phyloP scores from a whole-genome alignment of 78 protist genomes.

The Salpingoeca rosetta region DNA sequence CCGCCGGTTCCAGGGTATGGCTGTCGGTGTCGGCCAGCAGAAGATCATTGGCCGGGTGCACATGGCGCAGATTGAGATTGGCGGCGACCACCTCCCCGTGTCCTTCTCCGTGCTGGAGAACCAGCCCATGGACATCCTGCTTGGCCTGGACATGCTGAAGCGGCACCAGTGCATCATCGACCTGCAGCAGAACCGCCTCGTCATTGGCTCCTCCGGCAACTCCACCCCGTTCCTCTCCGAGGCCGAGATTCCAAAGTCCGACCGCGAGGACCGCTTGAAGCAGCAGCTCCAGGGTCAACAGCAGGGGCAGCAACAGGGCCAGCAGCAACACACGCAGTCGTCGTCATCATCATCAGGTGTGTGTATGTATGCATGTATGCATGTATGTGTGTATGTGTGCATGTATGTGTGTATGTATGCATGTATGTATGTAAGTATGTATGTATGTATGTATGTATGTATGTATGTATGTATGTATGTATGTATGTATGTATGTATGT shows the following conservation, averaged over 20 bases:
- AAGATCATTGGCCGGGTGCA: slow-evolving; percentile 49
- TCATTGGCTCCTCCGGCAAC: slow-evolving; percentile 23
- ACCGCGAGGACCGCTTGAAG: background rate
- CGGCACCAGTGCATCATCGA: slow-evolving; percentile 41
- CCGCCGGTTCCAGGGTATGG: slow-evolving; percentile 21
- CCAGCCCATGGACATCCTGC: slow-evolving; percentile 31
- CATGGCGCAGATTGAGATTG: slow-evolving; percentile 26
- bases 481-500: no score
- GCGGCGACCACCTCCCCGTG: background rate
- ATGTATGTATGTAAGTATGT: no score
- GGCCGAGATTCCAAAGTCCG: slow-evolving; percentile 8
- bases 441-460: background rate
- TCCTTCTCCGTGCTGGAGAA: slow-evolving; percentile 36
- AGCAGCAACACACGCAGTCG: background rate
- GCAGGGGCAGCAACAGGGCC: background rate
- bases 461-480: no score
- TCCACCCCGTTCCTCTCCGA: slow-evolving; percentile 31
- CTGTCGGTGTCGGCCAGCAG: slow-evolving; percentile 53
- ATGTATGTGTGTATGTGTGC: no score
- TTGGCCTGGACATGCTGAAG: slow-evolving; percentile 52
- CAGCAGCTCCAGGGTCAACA: background rate
- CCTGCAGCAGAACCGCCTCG: slow-evolving; percentile 5
- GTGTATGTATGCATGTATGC: background rate
- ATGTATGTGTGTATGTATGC: background rate
- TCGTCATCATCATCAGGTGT: background rate